Evolutionary conservation across 2,329 filamentous ascomycete genomes (phyloP).

Genomic region (Cyphellophora europaea): DNA sequence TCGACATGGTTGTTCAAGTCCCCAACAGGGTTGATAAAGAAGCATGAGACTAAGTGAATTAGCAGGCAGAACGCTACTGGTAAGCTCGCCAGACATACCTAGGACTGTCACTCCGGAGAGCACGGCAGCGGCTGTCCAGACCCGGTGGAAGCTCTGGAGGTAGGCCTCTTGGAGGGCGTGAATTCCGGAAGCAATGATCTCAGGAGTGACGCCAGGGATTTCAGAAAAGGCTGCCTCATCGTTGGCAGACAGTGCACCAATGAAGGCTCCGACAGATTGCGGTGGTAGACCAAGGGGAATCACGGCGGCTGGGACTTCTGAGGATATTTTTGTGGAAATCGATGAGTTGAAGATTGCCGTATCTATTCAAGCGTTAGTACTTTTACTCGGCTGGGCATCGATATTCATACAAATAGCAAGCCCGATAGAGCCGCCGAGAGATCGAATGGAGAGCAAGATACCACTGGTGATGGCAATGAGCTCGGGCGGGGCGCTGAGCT

Average conservation of each 20-base stretch:
- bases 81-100: conserved; percentile 5
- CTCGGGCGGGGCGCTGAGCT: conserved; percentile 10
- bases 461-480: conserved; percentile 10
- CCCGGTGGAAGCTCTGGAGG: conserved; percentile 8
- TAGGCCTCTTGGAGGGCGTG: conserved; percentile 9
- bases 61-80: background rate
- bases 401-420: conserved; percentile 7
- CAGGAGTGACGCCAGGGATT: conserved; percentile 8
- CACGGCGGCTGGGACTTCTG: conserved; percentile 7
- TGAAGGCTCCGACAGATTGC: conserved; percentile 4
- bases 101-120: conserved; percentile 6
- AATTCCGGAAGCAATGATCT: conserved; percentile 8
- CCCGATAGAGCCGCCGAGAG: conserved; percentile 8
- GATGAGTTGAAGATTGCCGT: conserved; percentile 12
- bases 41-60: conserved; percentile 5
- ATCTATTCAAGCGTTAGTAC: conserved; percentile 5
- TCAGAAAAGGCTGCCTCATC: conserved; percentile 3
- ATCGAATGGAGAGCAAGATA: conserved; percentile 8
- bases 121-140: conserved; percentile 10
- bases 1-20: conserved; percentile 15
- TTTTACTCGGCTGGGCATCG: background rate
- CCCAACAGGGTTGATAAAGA: conserved; percentile 8
- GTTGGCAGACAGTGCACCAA: conserved; percentile 4
- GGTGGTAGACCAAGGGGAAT: conserved; percentile 7
- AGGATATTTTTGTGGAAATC: conserved; percentile 5